Evolutionary conservation across 805 yeast species (phyloP), one percentile per base, ranked within the genome.

Genomic region (Diddensiella caesifluorescens): DNA sequence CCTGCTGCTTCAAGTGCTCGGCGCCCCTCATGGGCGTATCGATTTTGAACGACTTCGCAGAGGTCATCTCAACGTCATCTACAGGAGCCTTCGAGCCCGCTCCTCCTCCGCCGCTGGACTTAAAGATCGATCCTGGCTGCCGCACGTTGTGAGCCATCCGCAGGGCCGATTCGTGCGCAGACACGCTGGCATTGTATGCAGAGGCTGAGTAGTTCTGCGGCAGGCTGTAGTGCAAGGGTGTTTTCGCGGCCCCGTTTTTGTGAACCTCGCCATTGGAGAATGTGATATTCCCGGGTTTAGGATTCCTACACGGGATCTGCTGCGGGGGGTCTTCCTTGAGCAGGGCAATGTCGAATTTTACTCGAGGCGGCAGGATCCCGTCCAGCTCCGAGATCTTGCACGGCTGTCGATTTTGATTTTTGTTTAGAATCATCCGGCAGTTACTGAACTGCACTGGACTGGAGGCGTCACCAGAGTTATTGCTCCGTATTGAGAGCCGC

Each of bases 311-410:
- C 2, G 97, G 97, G 47, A 89, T 83, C 58, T 88, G 95, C 56
- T 89, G 97, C 1, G 95, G 95, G 2, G 97, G 97, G 60, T 89
- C 96, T 47, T 69, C 70, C 0, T 70, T 71, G 47, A 87, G 74
- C 39, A 80, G 77, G 38, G 83, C 83, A 3, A 86, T 70, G 0
- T 92, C 87, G 61, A 89, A 89, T 0, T 78, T 73, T 3, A 87
- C 95, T 47, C 89, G 68, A 49, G 75, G 71, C 57, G 84, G 64
- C 19, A 51, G 37, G 5, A 39, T 45, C 7, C 40, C 45, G 12
- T 38, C 39, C 12, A 51, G 35, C 30, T 49, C 47, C 5, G 42
- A 27, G n/a, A 49, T 35, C 25, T 49, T 43, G 29, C 29, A 16
- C 5, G 25, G 31, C 18, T 60, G 56, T 44, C 67, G 59, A 44